Percentiles rank a stretch among this genome's conserved stretches.
These are phyloP conservation scores for Lepiota brunneoincarnata DNA, from an alignment of 768 basidiomycete species.

Conservation along the genomic window DNA sequence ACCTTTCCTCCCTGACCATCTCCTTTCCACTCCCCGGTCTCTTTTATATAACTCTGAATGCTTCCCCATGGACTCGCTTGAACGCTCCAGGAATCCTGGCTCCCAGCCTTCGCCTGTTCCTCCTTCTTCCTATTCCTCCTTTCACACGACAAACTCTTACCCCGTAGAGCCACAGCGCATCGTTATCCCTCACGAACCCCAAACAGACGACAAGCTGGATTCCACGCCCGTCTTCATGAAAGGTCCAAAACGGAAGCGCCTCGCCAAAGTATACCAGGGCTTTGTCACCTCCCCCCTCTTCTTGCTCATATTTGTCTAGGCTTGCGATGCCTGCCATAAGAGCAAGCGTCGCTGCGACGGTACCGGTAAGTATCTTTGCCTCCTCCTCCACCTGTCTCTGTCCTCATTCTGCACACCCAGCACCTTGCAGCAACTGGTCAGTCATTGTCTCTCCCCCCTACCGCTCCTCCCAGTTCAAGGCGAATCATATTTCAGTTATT, in stretches of 20 bases:
- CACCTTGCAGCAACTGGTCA: slow-evolving; percentile 82
- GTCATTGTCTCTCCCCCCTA: slow-evolving; percentile 19
- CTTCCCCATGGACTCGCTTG: slow-evolving; percentile 33
- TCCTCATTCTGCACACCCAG: slow-evolving; percentile 31
- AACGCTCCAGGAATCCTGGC: slow-evolving; percentile 20
- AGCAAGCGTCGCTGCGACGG: slow-evolving; percentile 84
- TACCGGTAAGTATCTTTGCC: slow-evolving; percentile 48
- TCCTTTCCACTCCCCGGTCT: slow-evolving; percentile 13
- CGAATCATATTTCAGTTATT: slow-evolving; percentile 49
- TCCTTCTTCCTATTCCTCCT: slow-evolving; percentile 20
- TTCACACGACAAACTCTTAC: slow-evolving; percentile 16
- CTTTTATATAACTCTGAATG: slow-evolving; percentile 11
- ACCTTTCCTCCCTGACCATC: slow-evolving; percentile 6
- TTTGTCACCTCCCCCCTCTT: not conserved
- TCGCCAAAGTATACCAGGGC: slow-evolving; percentile 41
- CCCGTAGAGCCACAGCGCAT: slow-evolving; percentile 10
- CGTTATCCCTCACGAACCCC: slow-evolving; percentile 15
- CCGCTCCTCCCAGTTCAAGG: slow-evolving; percentile 10
- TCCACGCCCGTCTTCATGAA: slow-evolving; percentile 34
- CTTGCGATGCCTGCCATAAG: slow-evolving; percentile 84
- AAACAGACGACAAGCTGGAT: slow-evolving; percentile 27
- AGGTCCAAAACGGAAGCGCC: slow-evolving; percentile 52
- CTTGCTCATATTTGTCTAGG: slow-evolving; percentile 27
- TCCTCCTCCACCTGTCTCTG: slow-evolving; percentile 8
- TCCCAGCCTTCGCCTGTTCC: slow-evolving; percentile 9